A percentile compares a stretch with the other conserved stretches of the same genome.
Conservation (phyloP, 345 rosid genomes). For the Camelina laxa region DNA sequence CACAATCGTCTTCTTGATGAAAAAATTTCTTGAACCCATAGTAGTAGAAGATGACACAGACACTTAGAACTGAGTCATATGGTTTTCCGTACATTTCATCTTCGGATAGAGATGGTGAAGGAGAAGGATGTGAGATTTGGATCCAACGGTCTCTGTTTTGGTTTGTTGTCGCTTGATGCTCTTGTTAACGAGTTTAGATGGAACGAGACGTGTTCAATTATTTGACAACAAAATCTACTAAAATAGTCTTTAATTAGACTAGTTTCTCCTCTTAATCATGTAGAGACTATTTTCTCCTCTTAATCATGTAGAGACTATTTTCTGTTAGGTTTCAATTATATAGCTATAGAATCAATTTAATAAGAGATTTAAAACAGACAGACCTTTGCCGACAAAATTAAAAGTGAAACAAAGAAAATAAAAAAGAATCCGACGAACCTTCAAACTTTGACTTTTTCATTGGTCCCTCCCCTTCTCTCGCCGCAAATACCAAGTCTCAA, state of each 20-base stretch:
- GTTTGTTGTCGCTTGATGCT: slow-evolving; percentile 5
- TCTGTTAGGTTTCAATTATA: no score
- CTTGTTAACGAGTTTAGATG: slow-evolving; percentile 13
- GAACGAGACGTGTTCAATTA: slow-evolving; percentile 10
- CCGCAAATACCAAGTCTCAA: background rate
- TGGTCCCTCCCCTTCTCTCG: background rate
- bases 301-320: no score
- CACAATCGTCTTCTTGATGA: no score
- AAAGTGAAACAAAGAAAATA: no score
- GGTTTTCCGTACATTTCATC: slow-evolving; percentile 46
- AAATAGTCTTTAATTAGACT: no score
- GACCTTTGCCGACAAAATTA: no score
- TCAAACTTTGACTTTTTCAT: background rate
- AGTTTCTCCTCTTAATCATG: no score
- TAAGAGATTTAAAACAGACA: background rate
- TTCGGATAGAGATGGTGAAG: background rate
- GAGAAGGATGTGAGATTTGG: slow-evolving; percentile 7
- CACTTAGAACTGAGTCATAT: slow-evolving; percentile 14
- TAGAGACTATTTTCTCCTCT: no score
- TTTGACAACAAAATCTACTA: background rate
- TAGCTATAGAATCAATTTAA: background rate
- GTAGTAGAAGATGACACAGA: no score
- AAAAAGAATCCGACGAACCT: background rate
- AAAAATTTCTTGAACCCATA: no score
- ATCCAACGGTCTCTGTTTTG: slow-evolving; percentile 34